Evolutionary conservation across 208 protist genomes (phyloP).

Genomic region (Trypanosoma brucei): DNA sequence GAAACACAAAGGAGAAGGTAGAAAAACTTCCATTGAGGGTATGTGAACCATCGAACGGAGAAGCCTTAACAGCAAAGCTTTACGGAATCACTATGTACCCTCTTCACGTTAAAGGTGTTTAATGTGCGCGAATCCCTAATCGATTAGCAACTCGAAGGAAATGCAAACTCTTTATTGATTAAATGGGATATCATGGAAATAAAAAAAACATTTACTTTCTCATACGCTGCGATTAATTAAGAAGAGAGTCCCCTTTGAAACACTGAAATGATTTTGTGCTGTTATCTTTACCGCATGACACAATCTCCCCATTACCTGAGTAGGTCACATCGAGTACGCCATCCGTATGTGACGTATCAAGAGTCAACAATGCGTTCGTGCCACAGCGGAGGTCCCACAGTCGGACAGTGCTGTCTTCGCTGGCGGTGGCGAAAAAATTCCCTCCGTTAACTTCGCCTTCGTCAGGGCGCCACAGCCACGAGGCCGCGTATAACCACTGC

Average conservation of each 20-base stretch:
- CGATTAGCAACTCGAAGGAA: no score
- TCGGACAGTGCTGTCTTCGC: slow-evolving; percentile 67
- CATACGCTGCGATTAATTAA: slow-evolving; percentile 2
- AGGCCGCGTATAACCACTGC: slow-evolving; percentile 79
- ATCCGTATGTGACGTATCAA: slow-evolving; percentile 76
- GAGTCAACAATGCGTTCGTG: slow-evolving; percentile 50
- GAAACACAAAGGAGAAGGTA: no score
- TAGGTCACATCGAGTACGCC: slow-evolving; percentile 78
- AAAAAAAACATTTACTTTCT: neutral
- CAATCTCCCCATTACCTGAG: slow-evolving; percentile 49
- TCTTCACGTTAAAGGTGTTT: no score
- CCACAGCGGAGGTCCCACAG: slow-evolving; percentile 74
- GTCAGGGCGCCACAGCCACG: slow-evolving; percentile 58
- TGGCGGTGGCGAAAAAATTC: slow-evolving; percentile 57
- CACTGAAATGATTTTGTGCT: slow-evolving; percentile 63
- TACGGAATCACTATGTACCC: no score
- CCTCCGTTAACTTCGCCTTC: slow-evolving; percentile 28
- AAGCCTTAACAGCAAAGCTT: no score
- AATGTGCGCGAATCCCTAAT: no score
- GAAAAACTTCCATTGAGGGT: no score
- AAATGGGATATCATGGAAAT: neutral
- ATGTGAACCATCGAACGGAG: no score
- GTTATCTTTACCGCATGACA: slow-evolving; percentile 80
- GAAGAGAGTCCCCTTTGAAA: slow-evolving; percentile 22
- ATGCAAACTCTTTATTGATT: neutral